A percentile compares a stretch with the other conserved stretches of the same genome.
phyloP scores from a whole-genome alignment of 176 grass and related monocot genomes.

The Neostapfia colusana region DNA sequence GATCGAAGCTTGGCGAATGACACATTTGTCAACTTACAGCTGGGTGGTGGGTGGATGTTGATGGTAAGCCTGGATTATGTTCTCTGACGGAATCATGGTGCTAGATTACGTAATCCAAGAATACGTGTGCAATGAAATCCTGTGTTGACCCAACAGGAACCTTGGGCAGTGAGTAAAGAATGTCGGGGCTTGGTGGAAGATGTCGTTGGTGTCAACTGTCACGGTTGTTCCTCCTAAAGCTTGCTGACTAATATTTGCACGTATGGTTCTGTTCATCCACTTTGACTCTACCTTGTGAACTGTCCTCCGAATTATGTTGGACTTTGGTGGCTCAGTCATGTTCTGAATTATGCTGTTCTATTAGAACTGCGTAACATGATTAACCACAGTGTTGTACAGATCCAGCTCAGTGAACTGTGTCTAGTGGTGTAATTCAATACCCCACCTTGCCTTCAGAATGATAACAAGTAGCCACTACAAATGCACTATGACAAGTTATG shows the following conservation, averaged over 20 bases:
- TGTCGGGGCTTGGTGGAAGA: neutral
- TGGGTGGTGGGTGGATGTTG: neutral
- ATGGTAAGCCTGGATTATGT: neutral
- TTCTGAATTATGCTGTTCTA: neutral
- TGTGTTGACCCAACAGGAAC: neutral
- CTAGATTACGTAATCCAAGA: neutral
- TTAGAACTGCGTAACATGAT: neutral
- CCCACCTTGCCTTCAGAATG: conserved; percentile 34
- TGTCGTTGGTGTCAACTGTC: conserved; percentile 10
- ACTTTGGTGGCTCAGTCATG: neutral
- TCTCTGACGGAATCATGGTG: neutral
- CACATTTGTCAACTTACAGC: neutral
- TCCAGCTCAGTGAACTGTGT: too few species aligned
- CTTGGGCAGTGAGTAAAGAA: neutral
- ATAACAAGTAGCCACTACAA: conserved; percentile 50
- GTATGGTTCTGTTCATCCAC: too few species aligned
- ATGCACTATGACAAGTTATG: conserved; percentile 27
- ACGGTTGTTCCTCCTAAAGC: neutral
- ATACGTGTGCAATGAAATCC: neutral
- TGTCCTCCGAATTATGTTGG: conserved; percentile 12
- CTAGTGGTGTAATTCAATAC: conserved; percentile 48
- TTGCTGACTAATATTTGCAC: conserved; percentile 43
- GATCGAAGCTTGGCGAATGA: neutral
- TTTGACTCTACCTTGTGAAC: neutral
- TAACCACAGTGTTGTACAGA: conserved; percentile 10